Conservation (phyloP, 331 rosid species). For the Rhamnella rubrinervis region DNA sequence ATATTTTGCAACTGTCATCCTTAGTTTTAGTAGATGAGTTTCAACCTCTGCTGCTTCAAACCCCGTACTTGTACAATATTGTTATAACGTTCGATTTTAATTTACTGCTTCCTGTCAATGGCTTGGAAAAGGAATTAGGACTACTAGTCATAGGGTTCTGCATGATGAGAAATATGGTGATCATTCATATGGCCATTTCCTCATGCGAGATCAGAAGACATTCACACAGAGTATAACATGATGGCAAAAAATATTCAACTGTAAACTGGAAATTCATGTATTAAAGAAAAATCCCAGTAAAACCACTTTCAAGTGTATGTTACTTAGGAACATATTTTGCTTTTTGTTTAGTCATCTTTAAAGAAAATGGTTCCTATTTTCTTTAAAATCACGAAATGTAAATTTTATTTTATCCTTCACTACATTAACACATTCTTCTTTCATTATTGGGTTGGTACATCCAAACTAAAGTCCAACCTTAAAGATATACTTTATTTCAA, state of each 20-base stretch:
- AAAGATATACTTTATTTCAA: background rate
- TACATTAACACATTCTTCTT: background rate
- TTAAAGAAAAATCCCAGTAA: background rate
- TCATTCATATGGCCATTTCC: constrained; percentile 17
- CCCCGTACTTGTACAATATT: background rate
- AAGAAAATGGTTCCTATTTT: background rate
- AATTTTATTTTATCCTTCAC: background rate
- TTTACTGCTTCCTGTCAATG: background rate
- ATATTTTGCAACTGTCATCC: constrained; percentile 1
- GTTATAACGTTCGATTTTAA: background rate
- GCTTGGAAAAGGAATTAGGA: background rate
- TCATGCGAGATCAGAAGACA: constrained; percentile 17
- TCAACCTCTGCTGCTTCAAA: constrained; percentile 1
- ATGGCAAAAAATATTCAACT: background rate
- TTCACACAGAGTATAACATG: background rate
- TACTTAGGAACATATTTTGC: background rate
- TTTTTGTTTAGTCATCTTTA: background rate
- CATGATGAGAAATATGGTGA: background rate
- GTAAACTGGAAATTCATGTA: background rate
- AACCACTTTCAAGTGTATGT: background rate
- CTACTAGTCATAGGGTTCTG: constrained; percentile 19
- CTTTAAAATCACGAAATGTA: background rate
- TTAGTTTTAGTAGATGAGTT: background rate
- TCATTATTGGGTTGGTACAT: constrained; percentile 15
- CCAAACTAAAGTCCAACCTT: background rate